phyloP scores from a whole-genome alignment of 371 early-diverging fungal species.

The Mucor circinelloides region DNA sequence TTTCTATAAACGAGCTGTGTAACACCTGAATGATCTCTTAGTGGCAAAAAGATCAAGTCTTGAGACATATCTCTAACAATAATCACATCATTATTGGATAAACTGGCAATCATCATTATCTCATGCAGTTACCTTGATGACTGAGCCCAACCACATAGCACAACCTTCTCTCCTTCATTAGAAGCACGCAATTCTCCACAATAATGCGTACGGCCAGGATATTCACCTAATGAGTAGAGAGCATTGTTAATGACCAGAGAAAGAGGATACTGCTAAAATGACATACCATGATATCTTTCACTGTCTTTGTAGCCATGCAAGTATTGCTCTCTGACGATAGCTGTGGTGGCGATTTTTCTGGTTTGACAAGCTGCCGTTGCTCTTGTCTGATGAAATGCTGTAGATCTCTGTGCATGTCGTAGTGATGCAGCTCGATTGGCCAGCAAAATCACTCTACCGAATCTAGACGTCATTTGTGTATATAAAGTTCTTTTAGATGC shows the following conservation, averaged over 20 bases:
- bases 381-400: not conserved
- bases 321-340: slow-evolving; percentile 16
- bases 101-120: not conserved
- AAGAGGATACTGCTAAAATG: not conserved
- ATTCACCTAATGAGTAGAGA: slow-evolving; percentile 28
- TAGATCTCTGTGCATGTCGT: not conserved
- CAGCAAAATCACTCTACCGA: slow-evolving; percentile 4
- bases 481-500: not conserved
- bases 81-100: not conserved
- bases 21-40: slow-evolving; percentile 70
- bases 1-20: slow-evolving; percentile 65
- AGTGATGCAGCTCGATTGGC: not conserved
- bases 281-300: slow-evolving; percentile 41
- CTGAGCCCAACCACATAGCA: slow-evolving; percentile 79
- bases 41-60: slow-evolving; percentile 66
- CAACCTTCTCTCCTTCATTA: slow-evolving; percentile 64
- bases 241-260: not conserved
- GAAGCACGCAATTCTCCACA: slow-evolving; percentile 64
- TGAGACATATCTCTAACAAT: slow-evolving; percentile 58
- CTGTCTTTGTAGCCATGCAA: slow-evolving; percentile 41
- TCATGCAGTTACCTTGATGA: slow-evolving; percentile 53
- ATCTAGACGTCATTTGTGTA: slow-evolving; percentile 10
- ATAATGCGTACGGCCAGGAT: slow-evolving; percentile 68
- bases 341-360: slow-evolving; percentile 1
- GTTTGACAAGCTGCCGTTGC: slow-evolving; percentile 1